Conservation (phyloP, 2,329 filamentous ascomycete genomes). For the Fusarium pininemorale region DNA sequence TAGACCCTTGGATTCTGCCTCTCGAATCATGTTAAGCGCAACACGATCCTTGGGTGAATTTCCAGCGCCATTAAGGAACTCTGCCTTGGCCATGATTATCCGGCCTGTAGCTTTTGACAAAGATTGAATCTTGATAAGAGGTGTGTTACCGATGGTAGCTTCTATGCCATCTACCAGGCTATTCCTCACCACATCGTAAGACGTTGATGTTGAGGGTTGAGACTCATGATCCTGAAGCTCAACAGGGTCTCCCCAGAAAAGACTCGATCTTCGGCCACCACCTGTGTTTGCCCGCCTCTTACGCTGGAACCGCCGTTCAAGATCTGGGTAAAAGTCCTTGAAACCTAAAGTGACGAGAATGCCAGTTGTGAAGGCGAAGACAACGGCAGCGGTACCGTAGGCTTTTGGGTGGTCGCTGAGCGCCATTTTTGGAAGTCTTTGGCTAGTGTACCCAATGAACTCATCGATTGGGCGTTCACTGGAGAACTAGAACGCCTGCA, state of each 20-base stretch:
- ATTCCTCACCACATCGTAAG: conserved; percentile 43
- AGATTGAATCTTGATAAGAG: conserved; percentile 84
- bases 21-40: conserved; percentile 85
- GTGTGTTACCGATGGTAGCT: conserved; percentile 92
- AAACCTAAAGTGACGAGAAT: conserved; percentile 78
- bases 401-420: conserved; percentile 68
- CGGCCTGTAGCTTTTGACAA: conserved; percentile 89
- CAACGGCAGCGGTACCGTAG: conserved; percentile 72
- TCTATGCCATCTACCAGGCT: conserved; percentile 80
- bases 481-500: conserved; percentile 17
- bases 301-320: conserved; percentile 71
- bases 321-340: conserved; percentile 81
- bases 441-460: background rate
- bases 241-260: conserved; percentile 59
- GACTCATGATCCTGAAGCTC: conserved; percentile 66
- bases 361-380: conserved; percentile 79
- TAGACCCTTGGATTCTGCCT: conserved; percentile 81
- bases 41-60: conserved; percentile 96
- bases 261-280: conserved; percentile 51
- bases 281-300: conserved; percentile 43
- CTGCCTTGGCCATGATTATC: conserved; percentile 90
- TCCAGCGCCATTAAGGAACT: conserved; percentile 95
- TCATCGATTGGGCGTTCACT: conserved; percentile 6
- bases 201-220: conserved; percentile 32
- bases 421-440: conserved; percentile 59